Evolutionary conservation across 805 yeast species (phyloP).

Genomic region (Sugiyamaella mastotermitis): DNA sequence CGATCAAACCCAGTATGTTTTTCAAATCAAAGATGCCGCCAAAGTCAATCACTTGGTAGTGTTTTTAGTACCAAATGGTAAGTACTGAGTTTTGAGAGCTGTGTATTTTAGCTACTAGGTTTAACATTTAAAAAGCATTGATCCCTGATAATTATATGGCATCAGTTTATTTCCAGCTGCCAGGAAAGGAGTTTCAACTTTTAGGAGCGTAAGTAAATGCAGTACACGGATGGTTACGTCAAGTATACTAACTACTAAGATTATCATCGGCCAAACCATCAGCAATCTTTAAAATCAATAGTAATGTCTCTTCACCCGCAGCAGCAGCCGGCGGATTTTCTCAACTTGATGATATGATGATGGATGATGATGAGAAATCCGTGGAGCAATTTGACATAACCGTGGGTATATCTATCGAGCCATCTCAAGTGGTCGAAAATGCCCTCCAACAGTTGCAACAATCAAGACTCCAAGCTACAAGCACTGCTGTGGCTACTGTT

Average conservation of each 20-base stretch:
- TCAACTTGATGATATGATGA: conserved; percentile 53
- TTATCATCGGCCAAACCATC: conserved; percentile 61
- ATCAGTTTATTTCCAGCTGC: conserved; percentile 80
- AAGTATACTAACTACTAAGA: conserved; percentile 12
- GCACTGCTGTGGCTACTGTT: conserved; percentile 15
- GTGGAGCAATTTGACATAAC: conserved; percentile 34
- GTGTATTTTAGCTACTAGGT: background rate
- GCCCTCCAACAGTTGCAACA: conserved; percentile 47
- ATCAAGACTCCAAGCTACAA: conserved; percentile 29
- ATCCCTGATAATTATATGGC: conserved; percentile 70
- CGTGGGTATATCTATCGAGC: conserved; percentile 90
- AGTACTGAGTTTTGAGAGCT: conserved; percentile 25
- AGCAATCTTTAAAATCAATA: conserved; percentile 80
- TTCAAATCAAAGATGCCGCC: conserved; percentile 56
- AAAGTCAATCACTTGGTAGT: conserved; percentile 73
- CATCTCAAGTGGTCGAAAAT: conserved; percentile 57
- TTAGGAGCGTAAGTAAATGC: conserved; percentile 45
- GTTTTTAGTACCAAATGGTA: conserved; percentile 78
- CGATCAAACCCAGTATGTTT: conserved; percentile 60
- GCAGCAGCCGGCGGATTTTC: conserved; percentile 12
- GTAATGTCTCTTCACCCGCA: too few species aligned
- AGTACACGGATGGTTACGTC: conserved; percentile 38
- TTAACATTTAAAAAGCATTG: conserved; percentile 22
- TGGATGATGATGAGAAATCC: conserved; percentile 39
- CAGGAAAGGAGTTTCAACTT: conserved; percentile 40